Evolutionary conservation across 768 basidiomycete genomes (phyloP), one percentile per base, ranked within the genome.

Genomic region (Inosperma sp.): DNA sequence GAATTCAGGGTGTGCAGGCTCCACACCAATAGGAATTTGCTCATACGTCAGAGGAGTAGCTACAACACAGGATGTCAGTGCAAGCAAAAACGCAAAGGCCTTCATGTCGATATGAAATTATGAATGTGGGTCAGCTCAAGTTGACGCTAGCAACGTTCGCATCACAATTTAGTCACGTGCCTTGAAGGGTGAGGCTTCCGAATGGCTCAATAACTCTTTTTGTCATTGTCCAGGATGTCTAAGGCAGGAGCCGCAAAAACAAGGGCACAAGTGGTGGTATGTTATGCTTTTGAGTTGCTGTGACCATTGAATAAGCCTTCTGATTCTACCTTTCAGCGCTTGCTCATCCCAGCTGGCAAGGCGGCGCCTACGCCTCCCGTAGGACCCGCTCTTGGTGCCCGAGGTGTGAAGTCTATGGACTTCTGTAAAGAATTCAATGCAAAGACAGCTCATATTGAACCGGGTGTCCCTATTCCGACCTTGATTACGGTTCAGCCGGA

Each of bases 341-440:
- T 98, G 51, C 78, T 95, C 44, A 82, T 97, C 53, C 82, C 84
- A 44, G 95, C 95, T 36, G 93, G 92, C 36, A 97, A 97, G 65
- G 95, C 95, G 29, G 86, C 94, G 22, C 94, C 95, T 14, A 88
- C 91, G 31, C 95, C 95, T 50, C 95, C 95, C 7, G 88, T 99
- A 45, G 95, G 95, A 62, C 95, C 95, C 48, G 95, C 94, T 26
- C 81, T 99, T 47, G 96, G 96, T 73, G 95, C 96, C 56, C 84
- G 92, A 63, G 96, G 96, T 60, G 94, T 99, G 59, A 97, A 96
- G 72, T 93, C 93, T 22, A 98, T 98, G 88, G 96, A 99, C 72
- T 99, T 99, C 65, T 96, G 93, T 78, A 99, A 97, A 68, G 93
- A 98, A 67, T 99, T 98, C 74, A 99, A 99, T 65, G 94, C 95